Base-by-base conservation (phyloP, 2,329 filamentous ascomycete species). In the Spiromastix sp. region DNA sequence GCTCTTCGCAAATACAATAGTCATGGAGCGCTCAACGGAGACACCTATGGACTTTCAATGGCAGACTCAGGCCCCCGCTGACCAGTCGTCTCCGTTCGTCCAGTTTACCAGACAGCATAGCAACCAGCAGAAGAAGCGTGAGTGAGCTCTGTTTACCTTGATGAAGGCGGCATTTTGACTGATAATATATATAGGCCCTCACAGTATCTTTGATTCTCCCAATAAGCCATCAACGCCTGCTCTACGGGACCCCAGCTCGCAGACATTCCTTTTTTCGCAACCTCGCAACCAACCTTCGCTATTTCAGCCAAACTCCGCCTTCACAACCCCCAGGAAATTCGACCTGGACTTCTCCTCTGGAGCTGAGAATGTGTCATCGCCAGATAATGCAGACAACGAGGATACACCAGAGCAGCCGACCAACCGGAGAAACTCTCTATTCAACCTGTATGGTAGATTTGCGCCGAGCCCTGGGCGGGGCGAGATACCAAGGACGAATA, bases 391-490 rank as follows among this genome's bases (percentile, higher is more conserved):
- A 5, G 64, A 68, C 37, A 64, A 62, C 16, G 66, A 69, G 32
- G 66, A 66, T 27, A 69, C 66, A 0, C 66, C 66, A 2, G 64
- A 67, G 30, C 55, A 50, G 21, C 45, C 50, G 4, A 37, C 52
- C 2, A 51, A 50, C 17, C 59, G 60, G 40, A 51, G 57, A 16
- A 63, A 57, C 39, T 63, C 57, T 11, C 42, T 61, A 6, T 62
- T 59, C 37, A 56, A 55, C 30, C 51, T 65, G 34, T 65, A 61
- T 31, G 59, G 59, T 17, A 58, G 56, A 30, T 65, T 62, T 35
- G 58, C 57, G n/a, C 57, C 61, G 1, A 65, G 61, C 33, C 60
- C 81, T 0, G 81, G 81, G 1, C 71, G 74, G 44, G 81, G 79
- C 29, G 79, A 83, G 46, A 72, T 84, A 33, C 59, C 67, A 2